Evolutionary conservation across 2,329 filamentous ascomycete genomes (phyloP).

Genomic region (Botrytis deweyae): DNA sequence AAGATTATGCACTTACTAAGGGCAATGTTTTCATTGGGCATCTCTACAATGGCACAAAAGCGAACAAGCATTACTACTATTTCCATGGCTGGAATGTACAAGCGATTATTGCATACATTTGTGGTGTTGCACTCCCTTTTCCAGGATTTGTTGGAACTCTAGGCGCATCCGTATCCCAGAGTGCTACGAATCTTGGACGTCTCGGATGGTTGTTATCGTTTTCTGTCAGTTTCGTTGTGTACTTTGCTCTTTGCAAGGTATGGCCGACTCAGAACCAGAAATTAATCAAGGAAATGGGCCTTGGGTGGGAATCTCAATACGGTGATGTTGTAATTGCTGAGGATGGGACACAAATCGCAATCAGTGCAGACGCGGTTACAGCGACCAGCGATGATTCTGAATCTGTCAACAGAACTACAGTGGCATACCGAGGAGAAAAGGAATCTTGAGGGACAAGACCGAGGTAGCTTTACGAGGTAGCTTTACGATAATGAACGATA

Average conservation of each 20-base stretch:
- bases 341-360: conserved; percentile 34
- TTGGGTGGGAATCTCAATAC: conserved; percentile 35
- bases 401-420: conserved; percentile 7
- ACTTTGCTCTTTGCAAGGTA: conserved; percentile 41
- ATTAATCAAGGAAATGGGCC: conserved; percentile 39
- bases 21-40: conserved; percentile 40
- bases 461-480: neutral
- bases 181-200: conserved; percentile 39
- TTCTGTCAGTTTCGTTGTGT: conserved; percentile 38
- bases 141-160: conserved; percentile 41
- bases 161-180: conserved; percentile 37
- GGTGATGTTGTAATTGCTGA: conserved; percentile 30
- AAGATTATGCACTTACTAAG: conserved; percentile 42
- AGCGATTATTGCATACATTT: conserved; percentile 40
- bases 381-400: conserved; percentile 19
- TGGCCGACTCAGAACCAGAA: conserved; percentile 43
- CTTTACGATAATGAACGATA: neutral
- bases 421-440: conserved; percentile 11
- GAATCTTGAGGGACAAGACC: neutral
- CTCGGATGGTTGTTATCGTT: conserved; percentile 43
- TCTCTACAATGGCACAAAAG: conserved; percentile 38
- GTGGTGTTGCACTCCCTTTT: conserved; percentile 40
- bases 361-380: conserved; percentile 24
- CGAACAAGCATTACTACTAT: conserved; percentile 41
- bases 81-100: conserved; percentile 41